These are phyloP conservation scores for Schrenkiella parvula DNA, from an alignment of 345 rosid species.

Conservation along the genomic window DNA sequence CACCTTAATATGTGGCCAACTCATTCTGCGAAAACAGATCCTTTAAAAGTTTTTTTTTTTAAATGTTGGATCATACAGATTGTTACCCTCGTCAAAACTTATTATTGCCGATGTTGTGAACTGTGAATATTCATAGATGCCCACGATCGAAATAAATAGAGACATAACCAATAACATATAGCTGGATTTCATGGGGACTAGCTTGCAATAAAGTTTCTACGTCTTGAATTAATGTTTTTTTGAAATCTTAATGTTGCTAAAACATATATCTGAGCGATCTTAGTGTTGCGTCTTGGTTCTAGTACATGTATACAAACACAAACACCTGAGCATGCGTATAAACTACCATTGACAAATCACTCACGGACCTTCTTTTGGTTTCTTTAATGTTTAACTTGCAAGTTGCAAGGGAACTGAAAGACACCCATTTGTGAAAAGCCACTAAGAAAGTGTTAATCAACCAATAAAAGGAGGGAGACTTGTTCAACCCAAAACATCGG, in stretches of 20 bases:
- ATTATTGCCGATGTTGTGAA: neutral
- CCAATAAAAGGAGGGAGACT: neutral
- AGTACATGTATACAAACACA: neutral
- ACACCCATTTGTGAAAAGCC: neutral
- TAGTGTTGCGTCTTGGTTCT: no score
- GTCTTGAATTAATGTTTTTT: neutral
- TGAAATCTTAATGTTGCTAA: neutral
- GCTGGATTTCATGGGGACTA: conserved; percentile 22
- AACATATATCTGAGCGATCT: neutral
- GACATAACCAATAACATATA: neutral
- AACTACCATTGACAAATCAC: neutral
- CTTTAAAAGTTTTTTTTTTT: neutral
- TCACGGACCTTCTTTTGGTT: neutral
- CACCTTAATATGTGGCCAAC: conserved; percentile 18
- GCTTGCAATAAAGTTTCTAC: conserved; percentile 21
- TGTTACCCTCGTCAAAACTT: neutral
- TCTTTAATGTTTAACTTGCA: neutral
- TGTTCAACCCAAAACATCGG: neutral
- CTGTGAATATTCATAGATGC: neutral
- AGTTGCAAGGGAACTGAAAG: neutral
- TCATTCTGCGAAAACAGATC: conserved; percentile 16
- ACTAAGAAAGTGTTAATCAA: neutral
- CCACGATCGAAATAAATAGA: neutral
- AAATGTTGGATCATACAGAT: neutral
- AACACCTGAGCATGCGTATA: neutral